Evolutionary conservation across 306 rosid species (phyloP), one percentile per base, ranked within the genome.

Genomic region (Arachis hypogaea): DNA sequence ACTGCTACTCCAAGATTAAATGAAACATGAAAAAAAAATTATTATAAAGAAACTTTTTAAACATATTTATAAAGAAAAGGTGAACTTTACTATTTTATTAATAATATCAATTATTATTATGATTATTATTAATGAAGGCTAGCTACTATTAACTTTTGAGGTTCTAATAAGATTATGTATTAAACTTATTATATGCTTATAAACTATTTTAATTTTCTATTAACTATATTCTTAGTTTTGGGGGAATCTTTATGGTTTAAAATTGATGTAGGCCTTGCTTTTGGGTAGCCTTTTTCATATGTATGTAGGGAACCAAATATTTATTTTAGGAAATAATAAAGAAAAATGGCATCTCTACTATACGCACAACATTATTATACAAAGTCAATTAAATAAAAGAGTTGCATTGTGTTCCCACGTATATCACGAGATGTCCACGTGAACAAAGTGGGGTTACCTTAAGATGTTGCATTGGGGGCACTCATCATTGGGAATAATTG

Each of bases 341-440:
- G 51, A 18, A 49, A 49, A 72, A 72, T 3, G 58, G 78, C 51
- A 59, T 51, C 64, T 46, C 38, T 33, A 33, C 4, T 33, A 33
- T 33, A 33, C 38, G 57, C 41, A 60, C 40, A 67, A 72, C 64
- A 59, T 49, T 72, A 33, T 33, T 33, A 33, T 66, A 50, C 18
- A 18, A 44, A 72, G 85, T 71, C 61, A 59, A 74, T 36, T 12
- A 55, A 69, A 4, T 18, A 5, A 56, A 67, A 36, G 12, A 33
- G 38, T 33, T 33, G 28, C 28, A 22, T 22, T 22, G 43, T 73
- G 63, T 28, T 52, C 70, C 86, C 80, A 82, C 85, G 64, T 65
- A 65, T 16, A 74, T 72, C 96, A 91, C 93, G 90, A 85, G 96
- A 81, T 84, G 77, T 84, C 91, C 98, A 91, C 92, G 97, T 91